Percentiles rank a stretch among this genome's conserved stretches.
phyloP scores from a whole-genome alignment of 2,329 filamentous ascomycete genomes.

The Epichloe brachyelytri region DNA sequence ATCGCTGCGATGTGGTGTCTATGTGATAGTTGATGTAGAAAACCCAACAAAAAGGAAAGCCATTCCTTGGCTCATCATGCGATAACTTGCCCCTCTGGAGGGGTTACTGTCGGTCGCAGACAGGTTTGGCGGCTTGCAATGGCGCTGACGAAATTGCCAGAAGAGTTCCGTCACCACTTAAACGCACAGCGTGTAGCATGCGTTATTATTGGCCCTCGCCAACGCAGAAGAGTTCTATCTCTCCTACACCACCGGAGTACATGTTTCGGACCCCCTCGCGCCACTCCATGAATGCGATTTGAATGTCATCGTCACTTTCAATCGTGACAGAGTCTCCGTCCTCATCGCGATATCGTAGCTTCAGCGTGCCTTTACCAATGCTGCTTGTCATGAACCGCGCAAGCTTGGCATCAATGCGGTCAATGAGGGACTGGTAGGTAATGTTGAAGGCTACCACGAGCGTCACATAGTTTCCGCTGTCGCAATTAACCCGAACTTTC shows the following conservation, averaged over 20 bases:
- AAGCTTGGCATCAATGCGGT: constrained; percentile 92
- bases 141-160: background rate
- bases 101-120: background rate
- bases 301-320: constrained; percentile 89
- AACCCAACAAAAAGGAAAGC: background rate
- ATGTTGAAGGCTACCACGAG: constrained; percentile 96
- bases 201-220: constrained; percentile 26
- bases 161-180: background rate
- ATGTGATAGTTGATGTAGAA: constrained; percentile 8
- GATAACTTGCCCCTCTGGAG: background rate
- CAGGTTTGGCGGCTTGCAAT: background rate
- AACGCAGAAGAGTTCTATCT: constrained; percentile 79
- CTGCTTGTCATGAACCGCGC: constrained; percentile 74
- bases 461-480: constrained; percentile 74
- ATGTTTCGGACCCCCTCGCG: constrained; percentile 51
- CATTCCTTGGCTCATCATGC: background rate
- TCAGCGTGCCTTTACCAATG: constrained; percentile 69
- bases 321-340: constrained; percentile 91
- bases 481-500: constrained; percentile 91
- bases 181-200: background rate
- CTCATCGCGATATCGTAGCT: constrained; percentile 81
- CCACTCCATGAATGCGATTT: constrained; percentile 92
- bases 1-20: constrained; percentile 19
- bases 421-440: constrained; percentile 81
- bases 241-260: constrained; percentile 60